Percentiles rank a stretch among this genome's conserved stretches.
phyloP scores from a whole-genome alignment of 2,329 filamentous ascomycete genomes.

The Pseudohalonectria lignicola region DNA sequence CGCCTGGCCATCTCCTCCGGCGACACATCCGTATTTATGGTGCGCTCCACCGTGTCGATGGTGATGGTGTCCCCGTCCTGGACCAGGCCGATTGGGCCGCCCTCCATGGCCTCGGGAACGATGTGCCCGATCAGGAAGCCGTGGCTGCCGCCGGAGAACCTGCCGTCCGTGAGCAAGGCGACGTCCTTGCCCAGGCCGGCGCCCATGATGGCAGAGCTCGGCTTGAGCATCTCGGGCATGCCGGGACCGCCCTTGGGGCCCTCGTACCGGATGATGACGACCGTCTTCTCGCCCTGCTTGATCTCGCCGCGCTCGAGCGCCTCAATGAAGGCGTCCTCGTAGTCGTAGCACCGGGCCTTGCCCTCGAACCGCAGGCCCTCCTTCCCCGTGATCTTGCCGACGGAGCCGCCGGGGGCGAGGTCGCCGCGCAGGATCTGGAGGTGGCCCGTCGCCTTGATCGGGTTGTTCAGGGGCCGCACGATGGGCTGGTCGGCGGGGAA shows the following conservation, averaged over 20 bases:
- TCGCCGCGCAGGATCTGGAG: conserved; percentile 82
- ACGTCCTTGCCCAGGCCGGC: conserved; percentile 70
- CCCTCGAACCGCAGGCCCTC: conserved; percentile 78
- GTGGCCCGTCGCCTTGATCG: conserved; percentile 80
- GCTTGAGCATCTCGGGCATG: conserved; percentile 93
- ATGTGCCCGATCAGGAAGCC: conserved; percentile 84
- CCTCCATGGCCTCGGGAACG: conserved; percentile 76
- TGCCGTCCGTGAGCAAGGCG: conserved; percentile 62
- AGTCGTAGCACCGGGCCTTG: conserved; percentile 73
- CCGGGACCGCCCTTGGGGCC: conserved; percentile 88
- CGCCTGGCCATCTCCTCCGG: conserved; percentile 52
- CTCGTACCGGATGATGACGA: conserved; percentile 86
- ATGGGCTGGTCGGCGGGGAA: conserved; percentile 70
- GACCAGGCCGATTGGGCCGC: conserved; percentile 77
- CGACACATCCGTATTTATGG: conserved; percentile 56
- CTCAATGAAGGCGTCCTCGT: conserved; percentile 68
- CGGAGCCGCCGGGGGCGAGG: conserved; percentile 74
- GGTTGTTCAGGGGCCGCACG: conserved; percentile 69
- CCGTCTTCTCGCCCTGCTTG: conserved; percentile 77
- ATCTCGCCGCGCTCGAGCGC: conserved; percentile 70
- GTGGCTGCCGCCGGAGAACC: conserved; percentile 73
- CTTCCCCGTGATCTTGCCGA: conserved; percentile 91
- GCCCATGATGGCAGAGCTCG: conserved; percentile 87
- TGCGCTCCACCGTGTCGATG: conserved; percentile 69
- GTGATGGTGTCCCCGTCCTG: conserved; percentile 68